These are phyloP conservation scores for Beta lomatogona DNA, from an alignment of 179 eudicot species.

Conservation along the genomic window DNA sequence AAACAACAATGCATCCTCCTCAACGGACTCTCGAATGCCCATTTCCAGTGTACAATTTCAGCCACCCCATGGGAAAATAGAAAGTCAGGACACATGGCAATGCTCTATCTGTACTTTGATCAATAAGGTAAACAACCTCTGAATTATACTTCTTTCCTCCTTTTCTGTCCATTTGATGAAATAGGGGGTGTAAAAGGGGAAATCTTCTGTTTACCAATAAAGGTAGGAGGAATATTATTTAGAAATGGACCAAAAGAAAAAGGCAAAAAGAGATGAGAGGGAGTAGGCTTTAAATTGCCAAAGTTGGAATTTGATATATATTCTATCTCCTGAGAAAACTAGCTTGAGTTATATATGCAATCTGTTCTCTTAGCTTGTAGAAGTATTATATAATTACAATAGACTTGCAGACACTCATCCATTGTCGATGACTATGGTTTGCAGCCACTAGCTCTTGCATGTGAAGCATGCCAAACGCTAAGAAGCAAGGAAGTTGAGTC, in stretches of 20 bases:
- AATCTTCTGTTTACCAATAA: no score
- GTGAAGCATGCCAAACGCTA: conserved; percentile 68
- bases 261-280: no score
- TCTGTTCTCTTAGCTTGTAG: not conserved
- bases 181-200: no score
- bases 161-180: no score
- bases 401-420: not conserved
- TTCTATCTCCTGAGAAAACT: no score
- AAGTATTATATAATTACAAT: not conserved
- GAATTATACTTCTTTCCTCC: not conserved
- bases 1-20: conserved; percentile 29
- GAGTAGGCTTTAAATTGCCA: not conserved
- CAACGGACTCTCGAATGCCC: conserved; percentile 29
- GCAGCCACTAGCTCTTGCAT: conserved; percentile 64
- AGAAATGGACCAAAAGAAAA: no score
- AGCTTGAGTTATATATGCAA: not conserved
- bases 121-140: conserved; percentile 52
- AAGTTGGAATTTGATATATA: not conserved
- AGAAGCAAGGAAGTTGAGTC: conserved; percentile 31
- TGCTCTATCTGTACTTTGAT: conserved; percentile 67
- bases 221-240: no score
- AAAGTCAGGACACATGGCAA: conserved; percentile 44
- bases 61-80: conserved; percentile 20
- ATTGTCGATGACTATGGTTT: conserved; percentile 16
- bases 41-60: conserved; percentile 10